Percentiles rank a stretch among this genome's conserved stretches.
These are phyloP conservation scores for Lipomyces sp. DNA, from an alignment of 805 yeast species.

Conservation along the genomic window DNA sequence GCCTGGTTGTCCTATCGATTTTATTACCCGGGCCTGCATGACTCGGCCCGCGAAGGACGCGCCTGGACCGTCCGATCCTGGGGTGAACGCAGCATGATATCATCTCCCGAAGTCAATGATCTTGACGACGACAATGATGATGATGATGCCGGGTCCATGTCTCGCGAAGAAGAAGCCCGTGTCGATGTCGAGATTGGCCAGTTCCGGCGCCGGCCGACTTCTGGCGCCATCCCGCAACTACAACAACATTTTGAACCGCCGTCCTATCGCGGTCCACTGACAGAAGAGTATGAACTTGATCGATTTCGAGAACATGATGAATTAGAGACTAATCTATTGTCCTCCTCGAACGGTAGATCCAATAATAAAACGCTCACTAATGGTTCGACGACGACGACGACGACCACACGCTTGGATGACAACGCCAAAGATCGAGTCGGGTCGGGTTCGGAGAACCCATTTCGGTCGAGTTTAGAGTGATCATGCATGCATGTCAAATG, in stretches of 20 bases:
- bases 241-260: background rate
- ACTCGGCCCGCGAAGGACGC: slow-evolving; percentile 34
- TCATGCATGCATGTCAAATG: background rate
- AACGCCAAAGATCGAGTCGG: too few relatives aligned
- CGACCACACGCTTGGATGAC: background rate
- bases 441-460: background rate
- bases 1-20: slow-evolving; percentile 65
- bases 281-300: slow-evolving; percentile 6
- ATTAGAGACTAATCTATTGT: slow-evolving; percentile 4
- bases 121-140: background rate
- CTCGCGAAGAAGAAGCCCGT: background rate
- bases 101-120: slow-evolving; percentile 8
- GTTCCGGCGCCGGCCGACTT: slow-evolving; percentile 13
- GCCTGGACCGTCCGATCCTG: slow-evolving; percentile 33
- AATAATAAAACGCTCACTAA: background rate
- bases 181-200: background rate
- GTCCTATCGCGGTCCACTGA: background rate
- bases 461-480: background rate
- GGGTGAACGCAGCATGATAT: slow-evolving; percentile 23
- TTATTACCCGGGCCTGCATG: slow-evolving; percentile 53
- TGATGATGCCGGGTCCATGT: background rate
- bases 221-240: too few relatives aligned
- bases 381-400: background rate
- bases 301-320: background rate
- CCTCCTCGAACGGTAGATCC: background rate